A percentile compares a stretch with the other conserved stretches of the same genome.
These are phyloP conservation scores for Pseudogymnoascus sp. DNA, from an alignment of 2,329 filamentous ascomycete species.

Conservation along the genomic window DNA sequence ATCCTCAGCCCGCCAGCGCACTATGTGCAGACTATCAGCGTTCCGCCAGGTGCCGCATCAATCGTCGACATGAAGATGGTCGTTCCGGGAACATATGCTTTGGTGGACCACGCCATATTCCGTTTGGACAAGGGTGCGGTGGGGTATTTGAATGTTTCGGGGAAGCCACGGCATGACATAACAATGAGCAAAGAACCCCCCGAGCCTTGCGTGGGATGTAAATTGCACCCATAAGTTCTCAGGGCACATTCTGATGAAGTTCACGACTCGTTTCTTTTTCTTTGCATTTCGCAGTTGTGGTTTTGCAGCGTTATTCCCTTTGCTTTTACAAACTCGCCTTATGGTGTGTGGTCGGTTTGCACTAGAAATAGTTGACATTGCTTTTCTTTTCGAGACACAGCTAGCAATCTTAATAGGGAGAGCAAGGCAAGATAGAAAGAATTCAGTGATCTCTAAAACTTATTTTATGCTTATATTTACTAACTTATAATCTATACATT, in stretches of 20 bases:
- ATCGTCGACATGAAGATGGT: conserved; percentile 29
- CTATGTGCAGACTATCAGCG: conserved; percentile 24
- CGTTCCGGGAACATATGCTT: conserved; percentile 29
- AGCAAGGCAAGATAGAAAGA: background rate
- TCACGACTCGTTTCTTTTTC: background rate
- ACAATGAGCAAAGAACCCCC: conserved; percentile 22
- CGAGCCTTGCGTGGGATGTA: conserved; percentile 7
- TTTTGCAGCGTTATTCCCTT: background rate
- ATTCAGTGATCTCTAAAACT: no score
- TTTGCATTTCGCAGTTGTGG: background rate
- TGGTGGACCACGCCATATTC: conserved; percentile 31
- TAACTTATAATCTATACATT: no score
- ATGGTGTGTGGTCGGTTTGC: background rate
- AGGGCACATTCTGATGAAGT: background rate
- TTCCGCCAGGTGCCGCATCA: conserved; percentile 26
- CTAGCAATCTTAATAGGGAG: background rate
- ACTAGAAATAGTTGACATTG: background rate
- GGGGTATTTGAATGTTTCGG: conserved; percentile 31
- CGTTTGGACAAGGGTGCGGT: conserved; percentile 30
- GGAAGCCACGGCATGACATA: conserved; percentile 25
- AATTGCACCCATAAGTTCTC: conserved; percentile 8
- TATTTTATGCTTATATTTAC: no score
- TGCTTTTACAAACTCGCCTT: background rate
- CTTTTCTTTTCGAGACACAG: background rate
- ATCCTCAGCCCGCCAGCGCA: conserved; percentile 27